Base-by-base conservation (phyloP, 2,329 filamentous ascomycete genomes). In the Pseudocercospora cruenta region DNA sequence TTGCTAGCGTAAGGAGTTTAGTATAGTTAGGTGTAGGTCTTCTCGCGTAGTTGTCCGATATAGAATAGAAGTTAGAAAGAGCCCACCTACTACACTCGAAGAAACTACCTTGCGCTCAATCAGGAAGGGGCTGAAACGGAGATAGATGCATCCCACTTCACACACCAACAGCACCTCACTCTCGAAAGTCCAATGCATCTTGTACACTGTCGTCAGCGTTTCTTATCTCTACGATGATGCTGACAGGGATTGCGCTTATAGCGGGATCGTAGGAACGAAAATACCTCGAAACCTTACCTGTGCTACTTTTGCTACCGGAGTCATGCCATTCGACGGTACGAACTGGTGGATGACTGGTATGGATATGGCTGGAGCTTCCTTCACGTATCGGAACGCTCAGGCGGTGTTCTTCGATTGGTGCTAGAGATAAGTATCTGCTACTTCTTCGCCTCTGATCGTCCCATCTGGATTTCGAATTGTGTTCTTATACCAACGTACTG, bases 161-260 rank as follows among this genome's bases (percentile, higher is more conserved):
- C 21, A 26, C 26, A 33, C 8, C 51, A 9, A 19, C 26, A 57
- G 31, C 31, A 14, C 31, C 31, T 33, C 10, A 19, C 16, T 16
- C 21, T 54, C 51, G 51, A 21, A 33, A 54, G 24, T n/a, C 22
- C 51, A 54, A 54, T 54, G 51, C 51, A 54, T 28, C 22, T 54
- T 24, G 24, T 26, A 54, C 24, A 14, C 51, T 24, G 51, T 22
- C 51, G 51, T 54, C 51, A 54, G 51, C 21, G 24, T 21, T 24
- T 49, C 51, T 54, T 31, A 28, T 54, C 22, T 26, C 16, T 54
- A 9, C 31, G 3, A 14, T 54, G 21, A 10, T 21, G 22, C 9
- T 49, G 51, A 54, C 51, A 54, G 51, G 51, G 51, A n/a, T 54
- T 26, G 21, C 24, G 51, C 51, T n/a, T 54, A 54, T n/a, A 54